phyloP scores from a whole-genome alignment of 31 red algal genomes.

The Asparagopsis taxiformis region DNA sequence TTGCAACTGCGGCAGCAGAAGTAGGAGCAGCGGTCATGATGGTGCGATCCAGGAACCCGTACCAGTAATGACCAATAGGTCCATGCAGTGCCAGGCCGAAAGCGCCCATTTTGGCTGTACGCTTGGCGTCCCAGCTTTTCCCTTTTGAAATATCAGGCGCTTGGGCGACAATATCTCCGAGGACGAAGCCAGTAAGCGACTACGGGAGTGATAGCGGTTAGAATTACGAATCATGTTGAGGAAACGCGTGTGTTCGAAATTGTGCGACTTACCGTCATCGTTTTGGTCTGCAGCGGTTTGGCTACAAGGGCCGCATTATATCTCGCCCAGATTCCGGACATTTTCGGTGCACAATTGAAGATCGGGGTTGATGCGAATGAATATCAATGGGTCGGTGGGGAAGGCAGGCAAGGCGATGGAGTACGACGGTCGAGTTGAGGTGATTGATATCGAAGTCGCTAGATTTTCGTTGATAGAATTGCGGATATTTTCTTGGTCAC shows the following conservation, averaged over 20 bases:
- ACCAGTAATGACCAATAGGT: conserved; percentile 99
- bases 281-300: conserved; percentile 95
- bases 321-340: conserved; percentile 94
- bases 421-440: too few relatives aligned
- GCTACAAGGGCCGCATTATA: conserved; percentile 89
- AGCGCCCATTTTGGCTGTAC: conserved; percentile 89
- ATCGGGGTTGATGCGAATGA: too few relatives aligned
- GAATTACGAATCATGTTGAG: background rate
- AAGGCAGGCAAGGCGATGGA: too few relatives aligned
- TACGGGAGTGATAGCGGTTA: conserved; percentile 4
- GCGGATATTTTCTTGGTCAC: too few relatives aligned
- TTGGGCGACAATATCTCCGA: conserved; percentile 98
- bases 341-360: too few relatives aligned
- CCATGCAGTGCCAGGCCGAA: conserved; percentile 93
- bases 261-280: conserved; percentile 83
- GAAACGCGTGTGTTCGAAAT: background rate
- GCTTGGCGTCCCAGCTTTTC: conserved; percentile 84
- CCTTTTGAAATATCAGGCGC: conserved; percentile 82
- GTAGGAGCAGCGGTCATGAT: conserved; percentile 92
- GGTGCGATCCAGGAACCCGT: conserved; percentile 91
- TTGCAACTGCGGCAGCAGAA: conserved; percentile 77
- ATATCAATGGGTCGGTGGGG: too few relatives aligned
- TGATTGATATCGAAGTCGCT: too few relatives aligned
- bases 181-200: conserved; percentile 93
- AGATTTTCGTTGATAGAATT: too few relatives aligned